phyloP scores from a whole-genome alignment of 257 asterid genomes.

The Lycium barbarum region DNA sequence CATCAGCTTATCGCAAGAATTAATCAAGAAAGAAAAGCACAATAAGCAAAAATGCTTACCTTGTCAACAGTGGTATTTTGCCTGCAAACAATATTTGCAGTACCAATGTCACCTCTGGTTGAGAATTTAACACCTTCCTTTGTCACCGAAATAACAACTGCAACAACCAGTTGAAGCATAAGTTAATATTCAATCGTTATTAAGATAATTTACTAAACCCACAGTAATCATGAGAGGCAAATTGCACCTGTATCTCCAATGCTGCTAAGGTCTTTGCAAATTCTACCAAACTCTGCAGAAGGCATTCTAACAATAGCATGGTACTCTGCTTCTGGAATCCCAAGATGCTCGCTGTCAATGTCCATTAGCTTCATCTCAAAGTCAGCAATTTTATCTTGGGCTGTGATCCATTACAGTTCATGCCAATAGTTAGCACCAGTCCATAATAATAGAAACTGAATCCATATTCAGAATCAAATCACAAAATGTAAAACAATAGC shows the following conservation, averaged over 20 bases:
- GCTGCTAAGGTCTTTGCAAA: conserved; percentile 51
- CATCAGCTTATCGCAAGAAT: not conserved
- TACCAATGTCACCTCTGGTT: conserved; percentile 89
- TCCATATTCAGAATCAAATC: no score
- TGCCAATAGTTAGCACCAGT: no score
- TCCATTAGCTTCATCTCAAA: conserved; percentile 57
- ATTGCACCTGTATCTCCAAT: conserved; percentile 50
- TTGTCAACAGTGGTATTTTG: conserved; percentile 93
- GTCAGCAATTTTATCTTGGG: conserved; percentile 54
- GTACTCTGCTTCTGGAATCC: conserved; percentile 52
- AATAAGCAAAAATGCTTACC: conserved; percentile 41
- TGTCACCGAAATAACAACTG: conserved; percentile 92
- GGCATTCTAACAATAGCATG: conserved; percentile 58
- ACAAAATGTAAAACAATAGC: not conserved
- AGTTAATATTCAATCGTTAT: not conserved
- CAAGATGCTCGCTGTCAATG: conserved; percentile 53
- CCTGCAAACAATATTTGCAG: conserved; percentile 83
- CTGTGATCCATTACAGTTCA: conserved; percentile 23
- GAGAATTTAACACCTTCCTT: conserved; percentile 98
- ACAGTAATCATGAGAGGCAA: not conserved
- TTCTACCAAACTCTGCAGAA: conserved; percentile 52
- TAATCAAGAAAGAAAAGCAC: not conserved
- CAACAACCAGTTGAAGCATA: conserved; percentile 27
- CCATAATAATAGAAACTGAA: no score
- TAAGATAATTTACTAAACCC: not conserved